phyloP scores from a whole-genome alignment of 2,329 filamentous ascomycete genomes.

The Alternaria sp. region DNA sequence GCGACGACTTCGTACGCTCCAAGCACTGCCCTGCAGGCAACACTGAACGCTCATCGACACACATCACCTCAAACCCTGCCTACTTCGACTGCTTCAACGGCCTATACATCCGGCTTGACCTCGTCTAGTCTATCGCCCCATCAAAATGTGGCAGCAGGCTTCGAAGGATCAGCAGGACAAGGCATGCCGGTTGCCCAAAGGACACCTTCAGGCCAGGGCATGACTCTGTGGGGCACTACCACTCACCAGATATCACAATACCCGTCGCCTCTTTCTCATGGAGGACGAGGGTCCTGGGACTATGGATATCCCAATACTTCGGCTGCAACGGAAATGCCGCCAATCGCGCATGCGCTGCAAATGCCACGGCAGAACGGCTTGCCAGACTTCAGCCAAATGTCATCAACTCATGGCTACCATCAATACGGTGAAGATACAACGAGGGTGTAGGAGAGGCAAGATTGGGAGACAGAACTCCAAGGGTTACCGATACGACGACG shows the following conservation, averaged over 20 bases:
- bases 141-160: conserved; percentile 48
- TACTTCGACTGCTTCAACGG: conserved; percentile 52
- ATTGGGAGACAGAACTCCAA: conserved; percentile 8
- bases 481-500: conserved; percentile 22
- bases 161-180: conserved; percentile 47
- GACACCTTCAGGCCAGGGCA: conserved; percentile 39
- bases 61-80: conserved; percentile 57
- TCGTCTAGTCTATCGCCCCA: conserved; percentile 55
- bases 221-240: conserved; percentile 44
- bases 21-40: conserved; percentile 55
- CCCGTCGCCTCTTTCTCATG: conserved; percentile 36
- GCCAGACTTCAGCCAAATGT: conserved; percentile 37
- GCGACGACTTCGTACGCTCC: conserved; percentile 44
- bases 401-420: conserved; percentile 41
- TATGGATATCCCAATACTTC: conserved; percentile 43
- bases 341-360: conserved; percentile 40
- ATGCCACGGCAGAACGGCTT: conserved; percentile 42
- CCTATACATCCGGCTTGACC: conserved; percentile 52
- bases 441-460: conserved; percentile 36
- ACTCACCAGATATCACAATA: conserved; percentile 44
- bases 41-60: conserved; percentile 56
- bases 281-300: conserved; percentile 45
- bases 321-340: conserved; percentile 32
- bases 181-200: conserved; percentile 43
- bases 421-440: conserved; percentile 48